Evolutionary conservation across 2,329 filamentous ascomycete genomes (phyloP).

Genomic region (Cladosporium sp.): DNA sequence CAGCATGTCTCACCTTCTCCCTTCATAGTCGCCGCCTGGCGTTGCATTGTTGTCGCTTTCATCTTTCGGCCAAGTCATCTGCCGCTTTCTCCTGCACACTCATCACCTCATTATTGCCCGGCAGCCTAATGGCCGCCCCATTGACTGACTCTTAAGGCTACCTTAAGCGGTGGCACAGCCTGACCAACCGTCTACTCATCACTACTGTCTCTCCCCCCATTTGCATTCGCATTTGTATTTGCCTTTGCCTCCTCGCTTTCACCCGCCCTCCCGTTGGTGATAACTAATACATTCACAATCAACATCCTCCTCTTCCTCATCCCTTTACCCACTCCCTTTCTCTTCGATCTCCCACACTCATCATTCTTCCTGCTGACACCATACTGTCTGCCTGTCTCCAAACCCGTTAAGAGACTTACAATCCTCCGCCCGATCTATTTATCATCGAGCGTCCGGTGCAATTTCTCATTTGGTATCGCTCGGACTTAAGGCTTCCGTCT

Average conservation of each 20-base stretch:
- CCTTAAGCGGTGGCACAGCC: slow-evolving; percentile 11
- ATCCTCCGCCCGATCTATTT: slow-evolving; percentile 4
- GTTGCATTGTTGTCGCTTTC: slow-evolving; percentile 3
- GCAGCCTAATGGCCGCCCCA: slow-evolving; percentile 10
- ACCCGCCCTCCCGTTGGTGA: neutral
- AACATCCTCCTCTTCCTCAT: too few relatives aligned
- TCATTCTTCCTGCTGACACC: slow-evolving; percentile 1
- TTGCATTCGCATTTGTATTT: slow-evolving; percentile 1
- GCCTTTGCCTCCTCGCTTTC: slow-evolving; percentile 11
- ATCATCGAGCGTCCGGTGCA: slow-evolving; percentile 11
- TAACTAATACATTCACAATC: slow-evolving; percentile 3
- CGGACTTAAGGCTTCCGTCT: slow-evolving; percentile 9
- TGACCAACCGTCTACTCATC: too few relatives aligned
- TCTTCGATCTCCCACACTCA: neutral
- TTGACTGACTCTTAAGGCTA: slow-evolving; percentile 14
- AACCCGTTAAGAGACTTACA: too few relatives aligned
- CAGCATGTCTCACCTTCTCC: slow-evolving; percentile 13
- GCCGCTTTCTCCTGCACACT: slow-evolving; percentile 1
- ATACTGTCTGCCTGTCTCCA: slow-evolving; percentile 11
- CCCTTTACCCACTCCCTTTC: neutral
- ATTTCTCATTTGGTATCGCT: neutral
- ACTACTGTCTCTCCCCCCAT: neutral
- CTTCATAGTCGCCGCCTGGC: slow-evolving; percentile 5
- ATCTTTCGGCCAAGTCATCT: slow-evolving; percentile 12
- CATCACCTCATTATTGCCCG: neutral